Percentiles rank a stretch among this genome's conserved stretches.
phyloP scores from a whole-genome alignment of 106 monocot species.

The Acorus calamus region DNA sequence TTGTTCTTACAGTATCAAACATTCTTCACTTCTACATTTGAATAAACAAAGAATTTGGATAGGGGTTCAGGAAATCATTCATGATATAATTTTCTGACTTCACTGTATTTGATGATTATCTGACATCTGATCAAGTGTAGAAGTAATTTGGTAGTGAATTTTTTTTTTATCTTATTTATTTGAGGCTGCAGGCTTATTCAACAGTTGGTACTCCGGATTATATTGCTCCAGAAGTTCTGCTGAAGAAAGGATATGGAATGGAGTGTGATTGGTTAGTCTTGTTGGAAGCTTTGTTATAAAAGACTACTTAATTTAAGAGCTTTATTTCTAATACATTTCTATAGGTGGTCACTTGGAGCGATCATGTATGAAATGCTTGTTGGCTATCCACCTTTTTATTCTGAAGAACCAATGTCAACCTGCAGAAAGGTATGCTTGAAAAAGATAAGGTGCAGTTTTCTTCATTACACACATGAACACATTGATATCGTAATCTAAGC shows the following conservation, averaged over 20 bases:
- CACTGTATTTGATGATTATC: no score
- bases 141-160: background rate
- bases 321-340: constrained; percentile 6
- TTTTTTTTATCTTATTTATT: background rate
- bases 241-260: constrained; percentile 25
- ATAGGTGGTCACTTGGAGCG: constrained; percentile 56
- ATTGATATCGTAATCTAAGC: no score
- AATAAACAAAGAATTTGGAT: constrained; percentile 5
- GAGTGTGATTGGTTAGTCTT: constrained; percentile 43
- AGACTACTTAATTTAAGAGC: background rate
- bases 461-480: no score
- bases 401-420: constrained; percentile 53
- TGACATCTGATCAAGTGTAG: no score
- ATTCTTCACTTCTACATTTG: constrained; percentile 18
- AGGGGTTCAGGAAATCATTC: constrained; percentile 40
- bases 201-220: constrained; percentile 47
- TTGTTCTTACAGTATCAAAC: constrained; percentile 20
- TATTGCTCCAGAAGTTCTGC: constrained; percentile 20
- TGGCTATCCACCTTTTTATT: constrained; percentile 55
- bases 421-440: constrained; percentile 32
- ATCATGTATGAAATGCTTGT: constrained; percentile 36
- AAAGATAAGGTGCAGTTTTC: no score
- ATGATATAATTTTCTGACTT: constrained; percentile 10
- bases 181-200: constrained; percentile 34
- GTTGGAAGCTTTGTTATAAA: background rate